These are phyloP conservation scores for Alloteropsis semialata DNA, from an alignment of 176 grass and related monocot species.

Conservation along the genomic window DNA sequence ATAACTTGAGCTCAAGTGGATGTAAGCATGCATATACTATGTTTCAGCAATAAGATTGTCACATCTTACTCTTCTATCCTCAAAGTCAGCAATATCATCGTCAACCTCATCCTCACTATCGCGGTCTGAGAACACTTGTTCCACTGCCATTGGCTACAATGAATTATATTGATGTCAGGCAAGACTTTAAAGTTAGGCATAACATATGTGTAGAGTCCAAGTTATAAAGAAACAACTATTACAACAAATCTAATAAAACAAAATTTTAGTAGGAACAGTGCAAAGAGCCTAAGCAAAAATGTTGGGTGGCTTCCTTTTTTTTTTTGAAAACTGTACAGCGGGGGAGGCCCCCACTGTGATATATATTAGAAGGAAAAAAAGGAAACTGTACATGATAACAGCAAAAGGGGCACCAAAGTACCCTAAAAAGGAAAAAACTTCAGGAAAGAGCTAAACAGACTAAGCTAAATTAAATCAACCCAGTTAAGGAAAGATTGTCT, in stretches of 20 bases:
- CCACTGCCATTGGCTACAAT: conserved; percentile 85
- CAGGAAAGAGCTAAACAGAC: no score
- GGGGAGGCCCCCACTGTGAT: no score
- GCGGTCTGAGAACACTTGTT: conserved; percentile 89
- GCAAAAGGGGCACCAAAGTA: no score
- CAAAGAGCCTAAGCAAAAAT: neutral
- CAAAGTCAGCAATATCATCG: conserved; percentile 92
- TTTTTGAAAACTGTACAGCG: no score
- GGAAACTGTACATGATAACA: no score
- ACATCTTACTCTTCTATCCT: conserved; percentile 88
- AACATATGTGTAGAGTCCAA: conserved; percentile 1
- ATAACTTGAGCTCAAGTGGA: neutral
- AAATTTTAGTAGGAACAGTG: neutral
- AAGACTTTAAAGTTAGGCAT: conserved; percentile 23
- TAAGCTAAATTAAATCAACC: no score
- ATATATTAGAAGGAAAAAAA: no score
- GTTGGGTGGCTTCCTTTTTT: neutral
- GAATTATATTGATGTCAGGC: conserved; percentile 25
- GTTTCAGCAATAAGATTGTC: conserved; percentile 2
- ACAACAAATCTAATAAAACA: conserved; percentile 1
- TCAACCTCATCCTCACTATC: conserved; percentile 99
- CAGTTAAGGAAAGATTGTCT: no score
- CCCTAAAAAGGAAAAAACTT: no score
- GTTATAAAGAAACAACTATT: neutral
- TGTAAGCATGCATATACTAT: conserved; percentile 9